Percentiles rank a stretch among this genome's conserved stretches.
These are phyloP conservation scores for Colletotrichum chrysophilum DNA, from an alignment of 2,329 filamentous ascomycete species.

Conservation along the genomic window DNA sequence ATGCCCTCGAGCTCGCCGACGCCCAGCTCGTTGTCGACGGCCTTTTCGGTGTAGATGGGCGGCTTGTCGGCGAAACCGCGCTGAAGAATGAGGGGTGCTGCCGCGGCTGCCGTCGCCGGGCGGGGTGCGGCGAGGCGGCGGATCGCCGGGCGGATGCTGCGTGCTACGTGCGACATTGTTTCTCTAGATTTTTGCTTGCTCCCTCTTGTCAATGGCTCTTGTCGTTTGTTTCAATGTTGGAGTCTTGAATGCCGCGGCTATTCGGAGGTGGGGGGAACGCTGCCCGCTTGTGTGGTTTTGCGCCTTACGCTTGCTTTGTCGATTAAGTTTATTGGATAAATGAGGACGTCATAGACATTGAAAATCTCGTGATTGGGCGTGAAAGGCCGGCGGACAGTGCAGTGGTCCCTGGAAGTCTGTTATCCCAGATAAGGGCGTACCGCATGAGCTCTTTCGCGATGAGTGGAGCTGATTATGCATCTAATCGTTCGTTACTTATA, in stretches of 20 bases:
- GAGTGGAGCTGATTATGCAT: neutral
- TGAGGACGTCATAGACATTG: neutral
- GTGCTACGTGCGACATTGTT: conserved; percentile 16
- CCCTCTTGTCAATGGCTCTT: neutral
- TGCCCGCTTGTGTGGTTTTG: neutral
- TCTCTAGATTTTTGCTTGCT: neutral
- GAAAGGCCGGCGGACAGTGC: neutral
- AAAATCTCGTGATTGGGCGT: neutral
- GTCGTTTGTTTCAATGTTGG: neutral
- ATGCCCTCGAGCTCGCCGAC: conserved; percentile 90
- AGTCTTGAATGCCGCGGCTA: neutral
- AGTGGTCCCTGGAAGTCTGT: neutral
- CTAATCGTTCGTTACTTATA: fast-evolving
- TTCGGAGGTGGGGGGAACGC: neutral
- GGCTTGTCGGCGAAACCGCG: conserved; percentile 28
- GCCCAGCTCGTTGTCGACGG: conserved; percentile 61
- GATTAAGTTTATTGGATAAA: neutral
- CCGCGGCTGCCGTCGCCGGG: conserved; percentile 18
- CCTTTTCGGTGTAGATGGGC: conserved; percentile 14
- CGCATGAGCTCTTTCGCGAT: neutral
- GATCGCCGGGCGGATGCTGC: conserved; percentile 25
- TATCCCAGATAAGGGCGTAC: neutral
- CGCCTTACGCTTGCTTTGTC: neutral
- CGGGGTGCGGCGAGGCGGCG: conserved; percentile 19
- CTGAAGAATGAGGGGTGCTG: conserved; percentile 19